These are phyloP conservation scores for Eimeria zaria DNA, from an alignment of 169 alveolate species.

Conservation along the genomic window DNA sequence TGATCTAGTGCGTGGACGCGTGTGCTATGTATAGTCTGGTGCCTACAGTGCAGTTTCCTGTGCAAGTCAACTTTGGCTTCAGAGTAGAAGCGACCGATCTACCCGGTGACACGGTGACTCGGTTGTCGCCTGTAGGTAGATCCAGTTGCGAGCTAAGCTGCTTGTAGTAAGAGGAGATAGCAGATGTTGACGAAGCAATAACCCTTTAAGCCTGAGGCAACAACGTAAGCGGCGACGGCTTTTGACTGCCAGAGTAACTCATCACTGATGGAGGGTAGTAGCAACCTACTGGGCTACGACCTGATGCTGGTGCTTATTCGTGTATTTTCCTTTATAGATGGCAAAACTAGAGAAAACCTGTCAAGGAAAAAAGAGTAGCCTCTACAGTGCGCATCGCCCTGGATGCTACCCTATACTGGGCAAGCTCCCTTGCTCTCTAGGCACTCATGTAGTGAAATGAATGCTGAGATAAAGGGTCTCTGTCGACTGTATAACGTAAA, in stretches of 20 bases:
- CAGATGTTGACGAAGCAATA: not conserved
- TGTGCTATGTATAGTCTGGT: not conserved
- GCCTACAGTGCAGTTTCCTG: not conserved
- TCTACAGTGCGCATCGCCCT: not conserved
- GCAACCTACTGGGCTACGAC: not conserved
- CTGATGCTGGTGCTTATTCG: not conserved
- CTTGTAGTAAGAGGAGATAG: not conserved
- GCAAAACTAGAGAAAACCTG: constrained; percentile 3
- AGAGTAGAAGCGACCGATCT: not conserved
- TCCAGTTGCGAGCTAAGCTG: not conserved
- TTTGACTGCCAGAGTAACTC: not conserved
- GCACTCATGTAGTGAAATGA: not conserved
- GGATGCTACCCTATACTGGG: not conserved
- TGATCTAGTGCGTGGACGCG: not conserved
- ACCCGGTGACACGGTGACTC: not conserved
- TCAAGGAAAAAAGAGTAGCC: not conserved
- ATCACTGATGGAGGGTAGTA: not conserved
- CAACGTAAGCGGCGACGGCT: not conserved
- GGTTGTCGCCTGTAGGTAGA: not conserved
- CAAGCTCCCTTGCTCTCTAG: not conserved
- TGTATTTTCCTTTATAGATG: not conserved
- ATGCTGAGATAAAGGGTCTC: not conserved
- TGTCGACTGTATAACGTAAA: not conserved
- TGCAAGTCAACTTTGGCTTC: not conserved
- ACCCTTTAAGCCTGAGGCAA: not conserved